A percentile compares a stretch with the other conserved stretches of the same genome.
Conservation (phyloP, 1,139 yeast genomes). For the Nakaseomyces nivariensis region DNA sequence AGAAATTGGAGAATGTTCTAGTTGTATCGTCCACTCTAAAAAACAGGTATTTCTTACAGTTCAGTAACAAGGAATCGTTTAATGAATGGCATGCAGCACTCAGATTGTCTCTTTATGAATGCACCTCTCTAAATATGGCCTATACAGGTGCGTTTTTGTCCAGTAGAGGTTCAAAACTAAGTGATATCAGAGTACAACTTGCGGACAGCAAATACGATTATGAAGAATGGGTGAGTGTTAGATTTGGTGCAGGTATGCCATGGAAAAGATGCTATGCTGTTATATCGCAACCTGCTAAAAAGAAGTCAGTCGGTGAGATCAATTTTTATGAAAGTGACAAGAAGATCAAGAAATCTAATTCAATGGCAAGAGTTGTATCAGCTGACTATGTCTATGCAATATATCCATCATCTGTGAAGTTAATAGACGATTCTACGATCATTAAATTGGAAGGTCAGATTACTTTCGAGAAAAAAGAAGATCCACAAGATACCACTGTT, state of each 20-base stretch:
- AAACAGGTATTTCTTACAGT: constrained; percentile 76
- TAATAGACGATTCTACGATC: constrained; percentile 81
- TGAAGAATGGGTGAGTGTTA: constrained; percentile 89
- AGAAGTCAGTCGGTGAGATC: constrained; percentile 40
- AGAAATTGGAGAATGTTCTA: constrained; percentile 65
- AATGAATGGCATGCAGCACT: constrained; percentile 71
- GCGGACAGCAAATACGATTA: constrained; percentile 79
- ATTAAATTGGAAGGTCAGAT: constrained; percentile 80
- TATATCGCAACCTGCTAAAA: constrained; percentile 57
- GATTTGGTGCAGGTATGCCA: constrained; percentile 96
- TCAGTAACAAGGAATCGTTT: constrained; percentile 48
- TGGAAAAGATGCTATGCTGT: constrained; percentile 94
- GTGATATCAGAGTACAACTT: constrained; percentile 76
- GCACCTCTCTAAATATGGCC: constrained; percentile 77
- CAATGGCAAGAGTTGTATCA: constrained; percentile 68
- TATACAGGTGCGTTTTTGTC: constrained; percentile 89
- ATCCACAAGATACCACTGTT: constrained; percentile 66
- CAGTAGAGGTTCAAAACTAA: constrained; percentile 75
- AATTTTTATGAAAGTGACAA: constrained; percentile 58
- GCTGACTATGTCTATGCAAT: constrained; percentile 79
- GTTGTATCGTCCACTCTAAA: constrained; percentile 85
- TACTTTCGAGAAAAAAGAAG: constrained; percentile 49
- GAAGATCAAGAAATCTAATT: constrained; percentile 46
- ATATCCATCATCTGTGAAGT: constrained; percentile 75
- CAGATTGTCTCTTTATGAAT: constrained; percentile 70